Conservation (phyloP, 495 filamentous ascomycete species). For the Penicillium diatomitis region DNA sequence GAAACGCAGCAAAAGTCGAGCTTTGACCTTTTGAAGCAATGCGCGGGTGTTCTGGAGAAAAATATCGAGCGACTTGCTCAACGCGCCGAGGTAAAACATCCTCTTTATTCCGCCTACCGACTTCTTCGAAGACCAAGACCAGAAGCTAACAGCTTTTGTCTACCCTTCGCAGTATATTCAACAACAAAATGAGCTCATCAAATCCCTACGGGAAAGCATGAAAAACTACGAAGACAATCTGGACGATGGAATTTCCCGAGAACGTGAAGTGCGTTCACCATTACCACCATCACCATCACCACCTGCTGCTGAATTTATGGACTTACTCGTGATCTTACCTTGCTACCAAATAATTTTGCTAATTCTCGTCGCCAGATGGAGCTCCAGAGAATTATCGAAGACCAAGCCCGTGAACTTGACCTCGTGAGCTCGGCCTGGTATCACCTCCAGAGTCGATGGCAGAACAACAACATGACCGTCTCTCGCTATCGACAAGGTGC, state of each 20-base stretch:
- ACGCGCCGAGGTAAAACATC: conserved; percentile 36
- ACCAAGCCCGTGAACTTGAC: conserved; percentile 65
- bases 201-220: conserved; percentile 47
- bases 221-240: conserved; percentile 40
- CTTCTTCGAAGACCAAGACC: neutral
- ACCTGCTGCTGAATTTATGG: neutral
- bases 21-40: conserved; percentile 34
- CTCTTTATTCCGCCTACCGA: conserved; percentile 1
- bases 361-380: conserved; percentile 30
- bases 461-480: conserved; percentile 75
- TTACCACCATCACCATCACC: no score
- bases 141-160: conserved; percentile 6
- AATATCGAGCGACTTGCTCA: conserved; percentile 38
- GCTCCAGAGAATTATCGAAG: conserved; percentile 56
- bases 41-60: conserved; percentile 36
- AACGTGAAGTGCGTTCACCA: conserved; percentile 36
- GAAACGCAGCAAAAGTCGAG: conserved; percentile 29
- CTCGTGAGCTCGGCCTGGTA: conserved; percentile 91
- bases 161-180: conserved; percentile 43
- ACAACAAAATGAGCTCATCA: conserved; percentile 51
- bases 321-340: neutral
- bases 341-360: conserved; percentile 1
- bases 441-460: conserved; percentile 71
- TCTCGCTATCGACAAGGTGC: conserved; percentile 39
- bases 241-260: conserved; percentile 36